Evolutionary conservation across 2,329 filamentous ascomycete genomes (phyloP).

Genomic region (Blastomyces emzantsi): DNA sequence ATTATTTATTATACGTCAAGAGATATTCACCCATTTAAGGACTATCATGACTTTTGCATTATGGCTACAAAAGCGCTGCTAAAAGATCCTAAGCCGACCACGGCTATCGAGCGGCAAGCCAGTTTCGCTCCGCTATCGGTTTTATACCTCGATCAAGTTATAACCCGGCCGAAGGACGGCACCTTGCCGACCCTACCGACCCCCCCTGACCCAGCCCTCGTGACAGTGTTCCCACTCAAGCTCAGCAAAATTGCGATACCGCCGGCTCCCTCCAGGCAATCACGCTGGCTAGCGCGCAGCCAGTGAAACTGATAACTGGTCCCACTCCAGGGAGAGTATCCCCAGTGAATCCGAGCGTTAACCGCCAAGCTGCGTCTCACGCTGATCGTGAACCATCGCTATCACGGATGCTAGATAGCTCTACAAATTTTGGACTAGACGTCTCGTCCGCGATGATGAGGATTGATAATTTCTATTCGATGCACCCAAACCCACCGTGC

Average conservation of each 20-base stretch:
- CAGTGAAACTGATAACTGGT: background rate
- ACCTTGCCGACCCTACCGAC: background rate
- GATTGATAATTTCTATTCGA: background rate
- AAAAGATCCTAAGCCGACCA: background rate
- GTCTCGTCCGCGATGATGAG: background rate
- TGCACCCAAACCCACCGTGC: background rate
- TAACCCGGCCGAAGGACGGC: background rate
- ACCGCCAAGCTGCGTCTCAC: background rate
- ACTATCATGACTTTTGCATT: background rate
- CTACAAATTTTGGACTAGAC: background rate
- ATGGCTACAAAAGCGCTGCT: background rate
- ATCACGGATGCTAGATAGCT: background rate
- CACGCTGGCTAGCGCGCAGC: background rate
- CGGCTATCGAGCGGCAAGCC: background rate
- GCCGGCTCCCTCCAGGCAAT: too few species aligned
- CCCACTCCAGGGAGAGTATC: background rate
- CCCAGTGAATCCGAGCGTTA: background rate
- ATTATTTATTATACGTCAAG: background rate
- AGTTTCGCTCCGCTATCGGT: background rate
- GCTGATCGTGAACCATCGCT: background rate
- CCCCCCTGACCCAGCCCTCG: background rate
- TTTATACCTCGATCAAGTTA: background rate
- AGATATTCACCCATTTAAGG: background rate
- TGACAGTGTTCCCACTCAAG: background rate
- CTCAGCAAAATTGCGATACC: background rate